phyloP scores from a whole-genome alignment of 306 rosid genomes.

The Bauhinia variegata region DNA sequence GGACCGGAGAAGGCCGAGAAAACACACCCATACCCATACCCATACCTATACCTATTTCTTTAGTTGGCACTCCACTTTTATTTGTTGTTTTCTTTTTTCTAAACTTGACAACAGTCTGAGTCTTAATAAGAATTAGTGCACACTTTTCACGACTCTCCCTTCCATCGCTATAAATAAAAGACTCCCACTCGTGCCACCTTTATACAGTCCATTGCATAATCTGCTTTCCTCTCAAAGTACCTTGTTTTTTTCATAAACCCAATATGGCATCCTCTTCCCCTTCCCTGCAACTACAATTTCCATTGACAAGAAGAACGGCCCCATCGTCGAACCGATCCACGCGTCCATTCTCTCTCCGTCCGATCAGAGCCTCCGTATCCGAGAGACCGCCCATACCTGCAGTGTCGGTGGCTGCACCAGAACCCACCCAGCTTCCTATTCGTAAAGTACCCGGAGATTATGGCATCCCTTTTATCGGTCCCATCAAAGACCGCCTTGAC shows the following conservation, averaged over 20 bases:
- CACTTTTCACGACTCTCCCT: too few relatives aligned
- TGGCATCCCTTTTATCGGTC: slow-evolving; percentile 72
- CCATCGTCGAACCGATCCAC: slow-evolving; percentile 12
- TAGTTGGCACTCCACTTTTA: too few relatives aligned
- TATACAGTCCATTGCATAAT: too few relatives aligned
- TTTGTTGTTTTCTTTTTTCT: too few relatives aligned
- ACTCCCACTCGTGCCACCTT: too few relatives aligned
- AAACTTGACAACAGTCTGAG: too few relatives aligned
- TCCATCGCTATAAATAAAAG: too few relatives aligned
- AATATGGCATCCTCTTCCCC: slow-evolving; percentile 57
- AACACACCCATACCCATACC: too few relatives aligned
- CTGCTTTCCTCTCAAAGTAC: too few relatives aligned
- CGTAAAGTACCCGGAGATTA: slow-evolving; percentile 74
- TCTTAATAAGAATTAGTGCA: too few relatives aligned
- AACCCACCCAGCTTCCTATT: slow-evolving; percentile 53
- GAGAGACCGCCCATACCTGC: slow-evolving; percentile 41
- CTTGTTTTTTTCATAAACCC: not conserved
- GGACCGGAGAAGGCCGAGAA: too few relatives aligned
- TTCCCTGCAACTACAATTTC: slow-evolving; percentile 47
- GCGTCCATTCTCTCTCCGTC: slow-evolving; percentile 13
- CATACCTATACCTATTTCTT: too few relatives aligned
- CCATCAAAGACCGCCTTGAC: slow-evolving; percentile 66
- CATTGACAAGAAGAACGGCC: slow-evolving; percentile 1
- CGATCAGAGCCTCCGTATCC: slow-evolving; percentile 57
- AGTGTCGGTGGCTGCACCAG: slow-evolving; percentile 18